Percentiles rank a stretch among this genome's conserved stretches.
phyloP scores from a whole-genome alignment of 2,329 filamentous ascomycete species.

The Harringtonia lauricola region DNA sequence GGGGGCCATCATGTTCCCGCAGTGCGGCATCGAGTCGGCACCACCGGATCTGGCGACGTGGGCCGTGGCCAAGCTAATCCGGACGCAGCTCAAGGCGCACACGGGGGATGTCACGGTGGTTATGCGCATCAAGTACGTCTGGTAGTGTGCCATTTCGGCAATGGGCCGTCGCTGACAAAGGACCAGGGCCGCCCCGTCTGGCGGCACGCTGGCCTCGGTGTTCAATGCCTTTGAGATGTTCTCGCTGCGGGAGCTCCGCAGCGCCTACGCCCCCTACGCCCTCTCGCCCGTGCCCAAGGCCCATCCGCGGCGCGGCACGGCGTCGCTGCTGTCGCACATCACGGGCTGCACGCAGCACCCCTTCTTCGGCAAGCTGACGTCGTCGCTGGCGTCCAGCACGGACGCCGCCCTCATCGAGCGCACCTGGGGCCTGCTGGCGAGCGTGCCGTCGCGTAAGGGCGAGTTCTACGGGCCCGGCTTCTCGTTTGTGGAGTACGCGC shows the following conservation, averaged over 20 bases:
- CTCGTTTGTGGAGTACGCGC: slow-evolving; percentile 43
- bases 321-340: slow-evolving; percentile 31
- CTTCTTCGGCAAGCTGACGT: slow-evolving; percentile 43
- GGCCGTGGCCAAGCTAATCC: slow-evolving; percentile 38
- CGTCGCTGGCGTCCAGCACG: slow-evolving; percentile 35
- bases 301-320: slow-evolving; percentile 17
- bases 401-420: slow-evolving; percentile 47
- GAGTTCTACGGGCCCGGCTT: slow-evolving; percentile 52
- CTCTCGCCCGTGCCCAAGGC: slow-evolving; percentile 44
- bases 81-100: slow-evolving; percentile 34
- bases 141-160: neutral
- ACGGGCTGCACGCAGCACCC: slow-evolving; percentile 38
- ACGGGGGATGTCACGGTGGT: slow-evolving; percentile 44
- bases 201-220: slow-evolving; percentile 58
- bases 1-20: slow-evolving; percentile 50
- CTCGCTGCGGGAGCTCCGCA: slow-evolving; percentile 32
- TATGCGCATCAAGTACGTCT: slow-evolving; percentile 14
- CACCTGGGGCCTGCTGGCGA: slow-evolving; percentile 49
- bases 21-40: slow-evolving; percentile 51
- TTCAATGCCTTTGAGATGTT: slow-evolving; percentile 47
- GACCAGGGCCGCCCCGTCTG: slow-evolving; percentile 40
- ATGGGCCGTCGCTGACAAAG: neutral
- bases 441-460: slow-evolving; percentile 28
- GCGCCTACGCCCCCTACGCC: slow-evolving; percentile 38
- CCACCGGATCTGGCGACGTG: slow-evolving; percentile 49